Evolutionary conservation across 306 rosid genomes (phyloP), one percentile per base, ranked within the genome.

Genomic region (Quercus mongolica): DNA sequence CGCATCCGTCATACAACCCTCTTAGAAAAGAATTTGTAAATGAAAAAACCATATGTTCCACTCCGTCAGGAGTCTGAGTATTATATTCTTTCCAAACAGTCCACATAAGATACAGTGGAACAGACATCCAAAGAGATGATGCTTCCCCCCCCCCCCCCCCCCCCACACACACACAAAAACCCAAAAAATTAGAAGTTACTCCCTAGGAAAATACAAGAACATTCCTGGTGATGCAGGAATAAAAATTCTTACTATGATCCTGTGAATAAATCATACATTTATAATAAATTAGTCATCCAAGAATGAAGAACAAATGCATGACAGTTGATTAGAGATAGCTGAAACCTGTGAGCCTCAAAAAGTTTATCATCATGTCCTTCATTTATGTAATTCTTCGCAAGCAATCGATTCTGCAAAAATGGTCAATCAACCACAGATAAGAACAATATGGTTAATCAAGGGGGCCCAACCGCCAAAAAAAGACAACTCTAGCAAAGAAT

Each of bases 361-460:
- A 94, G 98, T 82, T 88, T 90, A 84, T 94, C 88, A 84, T 90
- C 94, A 49, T 73, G 83, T 75, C 97, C 98, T 89, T 94, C 97
- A 73, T 94, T 88, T 68, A 90, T 90, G 87, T 94, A 94, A 83
- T 94, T 94, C 96, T 90, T 86, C 1, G 97, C 97, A 83, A 94
- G 98, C 87, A 94, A 81, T 76, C 98, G 98, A 72, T 94, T 94
- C 98, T 94, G 90, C 80, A 81, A 78, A 74, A 62, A 69, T 73
- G 15, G 41, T 51, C 51, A n/a, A 78, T 17, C 71, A 73, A 46
- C 67, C 73, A 55, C 67, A 80, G 63, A 46, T 51, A 6, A 56
- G 63, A 82, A 65, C 55, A 82, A 55, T 31, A 9, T 35, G 26
- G 21, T 56, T 15, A 14, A 58, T 18, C 38, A 61, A 71, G 71